Percentiles rank a stretch among this genome's conserved stretches.
Conservation (phyloP, 1,284 basidiomycete genomes). For the Cystobasidium slooffiae region DNA sequence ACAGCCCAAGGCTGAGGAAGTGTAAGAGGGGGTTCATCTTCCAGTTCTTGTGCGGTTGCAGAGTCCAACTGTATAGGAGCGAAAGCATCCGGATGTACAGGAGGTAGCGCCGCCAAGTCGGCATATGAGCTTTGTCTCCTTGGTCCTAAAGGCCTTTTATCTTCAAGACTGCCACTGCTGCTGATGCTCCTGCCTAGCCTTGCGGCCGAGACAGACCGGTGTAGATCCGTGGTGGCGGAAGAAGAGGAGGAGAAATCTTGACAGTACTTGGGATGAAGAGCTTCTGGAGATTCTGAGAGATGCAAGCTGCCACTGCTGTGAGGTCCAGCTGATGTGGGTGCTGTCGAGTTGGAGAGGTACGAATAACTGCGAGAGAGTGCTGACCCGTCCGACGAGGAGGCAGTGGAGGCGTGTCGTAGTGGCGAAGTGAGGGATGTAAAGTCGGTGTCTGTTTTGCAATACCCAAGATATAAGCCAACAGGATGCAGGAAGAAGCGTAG, state of each 20-base stretch:
- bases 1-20: slow-evolving; percentile 34
- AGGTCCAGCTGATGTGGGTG: slow-evolving; percentile 12
- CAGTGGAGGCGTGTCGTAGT: slow-evolving; percentile 5
- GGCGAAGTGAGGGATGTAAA: slow-evolving; percentile 19
- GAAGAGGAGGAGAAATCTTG: not conserved
- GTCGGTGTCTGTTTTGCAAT: not conserved
- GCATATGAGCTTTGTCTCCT: slow-evolving; percentile 3
- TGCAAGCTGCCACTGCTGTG: not conserved
- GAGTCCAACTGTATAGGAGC: slow-evolving; percentile 27
- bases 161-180: not conserved
- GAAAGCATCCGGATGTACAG: slow-evolving; percentile 16
- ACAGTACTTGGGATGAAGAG: not conserved
- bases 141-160: not conserved
- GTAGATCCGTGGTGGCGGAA: slow-evolving; percentile 4
- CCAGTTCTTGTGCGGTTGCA: slow-evolving; percentile 18
- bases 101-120: slow-evolving; percentile 15
- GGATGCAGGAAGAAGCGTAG: not conserved
- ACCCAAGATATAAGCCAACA: not conserved
- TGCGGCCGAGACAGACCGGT: not conserved
- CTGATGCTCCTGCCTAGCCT: not conserved
- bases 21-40: slow-evolving; percentile 25
- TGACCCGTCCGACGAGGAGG: slow-evolving; percentile 21
- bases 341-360: not conserved
- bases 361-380: slow-evolving; percentile 1
- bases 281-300: slow-evolving; percentile 8